phyloP scores from a whole-genome alignment of 495 filamentous ascomycete species.

The Xylaria palmicola region DNA sequence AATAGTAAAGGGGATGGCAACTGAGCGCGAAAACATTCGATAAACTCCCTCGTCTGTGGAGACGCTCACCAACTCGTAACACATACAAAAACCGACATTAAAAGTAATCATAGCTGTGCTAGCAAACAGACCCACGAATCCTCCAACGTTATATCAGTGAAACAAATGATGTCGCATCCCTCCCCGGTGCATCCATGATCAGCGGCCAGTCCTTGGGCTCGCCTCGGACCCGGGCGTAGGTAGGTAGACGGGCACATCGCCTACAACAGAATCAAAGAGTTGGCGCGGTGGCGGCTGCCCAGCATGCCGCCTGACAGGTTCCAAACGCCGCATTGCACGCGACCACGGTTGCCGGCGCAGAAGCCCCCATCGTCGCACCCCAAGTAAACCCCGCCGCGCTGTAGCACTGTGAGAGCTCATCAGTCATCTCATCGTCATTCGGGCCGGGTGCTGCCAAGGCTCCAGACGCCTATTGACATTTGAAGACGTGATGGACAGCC shows the following conservation, averaged over 20 bases:
- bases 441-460: too few species aligned
- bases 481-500: too few species aligned
- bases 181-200: neutral
- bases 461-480: too few species aligned
- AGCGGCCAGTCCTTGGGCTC: neutral
- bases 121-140: neutral
- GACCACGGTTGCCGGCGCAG: constrained; percentile 39
- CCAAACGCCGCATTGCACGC: constrained; percentile 53
- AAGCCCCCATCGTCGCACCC: constrained; percentile 40
- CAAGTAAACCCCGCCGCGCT: constrained; percentile 48
- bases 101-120: neutral
- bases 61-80: neutral
- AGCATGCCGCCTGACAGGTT: constrained; percentile 49
- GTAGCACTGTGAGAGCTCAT: too few species aligned
- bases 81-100: neutral
- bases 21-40: neutral
- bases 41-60: neutral
- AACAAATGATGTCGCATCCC: neutral
- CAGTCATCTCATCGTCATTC: too few species aligned
- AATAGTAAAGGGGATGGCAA: neutral
- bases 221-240: neutral
- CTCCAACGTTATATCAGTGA: neutral
- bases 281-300: constrained; percentile 20
- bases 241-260: neutral
- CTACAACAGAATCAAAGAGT: neutral